Evolutionary conservation across 202 grass and related monocot species (phyloP).

Genomic region (Bolboschoenoplectus hybrid): DNA sequence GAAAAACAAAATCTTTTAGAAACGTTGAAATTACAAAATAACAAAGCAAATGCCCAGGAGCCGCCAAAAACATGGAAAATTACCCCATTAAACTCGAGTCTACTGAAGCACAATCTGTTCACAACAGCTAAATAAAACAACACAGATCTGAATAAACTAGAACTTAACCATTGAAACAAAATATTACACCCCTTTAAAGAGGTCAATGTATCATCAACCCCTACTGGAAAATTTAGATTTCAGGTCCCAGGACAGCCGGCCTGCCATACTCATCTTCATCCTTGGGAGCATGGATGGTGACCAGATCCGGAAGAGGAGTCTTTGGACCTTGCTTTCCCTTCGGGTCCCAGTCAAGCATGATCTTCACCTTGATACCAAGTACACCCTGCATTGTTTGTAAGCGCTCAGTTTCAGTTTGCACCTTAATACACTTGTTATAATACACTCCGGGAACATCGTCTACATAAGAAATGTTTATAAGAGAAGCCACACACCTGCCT

Average conservation of each 20-base stretch:
- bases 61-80: not conserved
- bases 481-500: slow-evolving; percentile 59
- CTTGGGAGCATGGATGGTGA: slow-evolving; percentile 85
- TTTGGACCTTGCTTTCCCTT: slow-evolving; percentile 86
- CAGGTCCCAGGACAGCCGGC: slow-evolving; percentile 49
- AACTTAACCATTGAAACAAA: slow-evolving; percentile 27
- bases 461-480: not conserved
- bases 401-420: not conserved
- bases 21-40: not conserved
- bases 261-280: slow-evolving; percentile 77
- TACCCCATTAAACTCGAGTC: slow-evolving; percentile 24
- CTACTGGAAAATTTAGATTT: slow-evolving; percentile 49
- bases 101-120: slow-evolving; percentile 7
- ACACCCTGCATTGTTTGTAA: slow-evolving; percentile 57
- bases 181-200: slow-evolving; percentile 4
- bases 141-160: slow-evolving; percentile 26
- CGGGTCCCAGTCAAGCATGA: slow-evolving; percentile 96
- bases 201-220: not conserved
- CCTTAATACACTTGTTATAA: not conserved
- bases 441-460: not conserved
- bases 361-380: slow-evolving; percentile 97
- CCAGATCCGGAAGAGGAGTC: slow-evolving; percentile 79
- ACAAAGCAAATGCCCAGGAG: too few species aligned
- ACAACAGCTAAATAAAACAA: slow-evolving; percentile 32
- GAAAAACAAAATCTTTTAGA: not conserved